Percentiles rank a stretch among this genome's conserved stretches.
Evolutionary conservation across 805 yeast species (phyloP).

Genomic region (Kuraishia cidri): DNA sequence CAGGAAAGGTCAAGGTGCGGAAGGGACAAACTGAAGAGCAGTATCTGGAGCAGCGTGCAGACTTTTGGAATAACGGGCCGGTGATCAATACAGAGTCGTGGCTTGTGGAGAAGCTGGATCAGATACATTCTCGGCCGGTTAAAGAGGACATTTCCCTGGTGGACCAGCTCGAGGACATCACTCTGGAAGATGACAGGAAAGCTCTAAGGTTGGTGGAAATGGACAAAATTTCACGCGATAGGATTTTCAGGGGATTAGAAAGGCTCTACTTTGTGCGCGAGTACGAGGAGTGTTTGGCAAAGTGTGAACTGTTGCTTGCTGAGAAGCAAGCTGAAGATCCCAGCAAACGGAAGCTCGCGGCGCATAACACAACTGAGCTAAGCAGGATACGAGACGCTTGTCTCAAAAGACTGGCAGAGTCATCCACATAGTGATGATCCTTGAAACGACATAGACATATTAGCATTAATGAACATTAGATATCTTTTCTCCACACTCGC

Average conservation of each 20-base stretch:
- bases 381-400: constrained; percentile 13
- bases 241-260: constrained; percentile 52
- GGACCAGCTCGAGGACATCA: no score
- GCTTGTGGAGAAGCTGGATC: constrained; percentile 17
- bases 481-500: constrained; percentile 14
- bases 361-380: constrained; percentile 4
- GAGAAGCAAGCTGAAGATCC: background rate
- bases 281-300: constrained; percentile 40
- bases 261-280: constrained; percentile 47
- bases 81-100: constrained; percentile 34
- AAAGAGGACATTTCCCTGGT: no score
- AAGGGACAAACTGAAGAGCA: constrained; percentile 69
- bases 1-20: constrained; percentile 41
- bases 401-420: constrained; percentile 29
- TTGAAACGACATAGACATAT: no score
- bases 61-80: constrained; percentile 52
- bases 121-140: background rate
- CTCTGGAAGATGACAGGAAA: background rate
- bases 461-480: constrained; percentile 1
- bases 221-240: constrained; percentile 46
- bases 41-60: constrained; percentile 38
- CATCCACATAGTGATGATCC: no score
- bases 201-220: background rate
- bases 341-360: background rate
- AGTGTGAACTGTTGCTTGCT: constrained; percentile 25